phyloP scores from a whole-genome alignment of 1,139 yeast species.

The Candida tunisiensis region DNA sequence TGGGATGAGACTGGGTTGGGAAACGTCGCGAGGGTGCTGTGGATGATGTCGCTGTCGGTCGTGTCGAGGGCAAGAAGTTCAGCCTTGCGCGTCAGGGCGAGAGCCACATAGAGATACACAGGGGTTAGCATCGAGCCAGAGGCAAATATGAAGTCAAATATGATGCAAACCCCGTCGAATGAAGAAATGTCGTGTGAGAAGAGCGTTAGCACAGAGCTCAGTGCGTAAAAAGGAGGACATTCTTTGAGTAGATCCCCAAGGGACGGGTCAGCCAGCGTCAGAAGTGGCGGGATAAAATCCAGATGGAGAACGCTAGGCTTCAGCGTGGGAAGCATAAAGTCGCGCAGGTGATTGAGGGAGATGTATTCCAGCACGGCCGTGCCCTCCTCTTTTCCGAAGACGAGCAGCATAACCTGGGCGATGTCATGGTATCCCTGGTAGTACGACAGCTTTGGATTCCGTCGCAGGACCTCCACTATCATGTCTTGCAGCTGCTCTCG shows the following conservation, averaged over 20 bases:
- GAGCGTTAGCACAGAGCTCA: slow-evolving; percentile 63
- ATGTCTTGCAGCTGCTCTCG: slow-evolving; percentile 29
- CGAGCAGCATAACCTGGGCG: slow-evolving; percentile 48
- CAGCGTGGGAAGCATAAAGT: slow-evolving; percentile 65
- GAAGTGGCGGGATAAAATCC: slow-evolving; percentile 42
- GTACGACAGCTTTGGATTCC: slow-evolving; percentile 47
- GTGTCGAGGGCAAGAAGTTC: slow-evolving; percentile 23
- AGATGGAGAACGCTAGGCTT: slow-evolving; percentile 51
- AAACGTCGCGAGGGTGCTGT: too few relatives aligned
- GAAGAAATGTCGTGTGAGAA: slow-evolving; percentile 57
- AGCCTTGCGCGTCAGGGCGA: slow-evolving; percentile 27
- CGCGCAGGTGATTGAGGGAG: slow-evolving; percentile 53
- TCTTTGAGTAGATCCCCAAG: slow-evolving; percentile 33
- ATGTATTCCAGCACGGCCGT: slow-evolving; percentile 34
- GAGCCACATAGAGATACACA: slow-evolving; percentile 41
- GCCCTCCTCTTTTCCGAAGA: slow-evolving; percentile 24
- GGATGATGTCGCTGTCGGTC: too few relatives aligned
- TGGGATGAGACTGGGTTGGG: too few relatives aligned
- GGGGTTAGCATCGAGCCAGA: slow-evolving; percentile 26
- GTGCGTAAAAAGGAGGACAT: slow-evolving; percentile 41
- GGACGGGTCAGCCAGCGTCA: slow-evolving; percentile 32
- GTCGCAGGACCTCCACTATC: slow-evolving; percentile 39
- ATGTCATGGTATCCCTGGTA: slow-evolving; percentile 93
- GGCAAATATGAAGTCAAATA: slow-evolving; percentile 50
- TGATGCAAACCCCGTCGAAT: slow-evolving; percentile 29